Conservation (phyloP, 352 stramenopile genomes). For the Aphanomyces stellatus region DNA sequence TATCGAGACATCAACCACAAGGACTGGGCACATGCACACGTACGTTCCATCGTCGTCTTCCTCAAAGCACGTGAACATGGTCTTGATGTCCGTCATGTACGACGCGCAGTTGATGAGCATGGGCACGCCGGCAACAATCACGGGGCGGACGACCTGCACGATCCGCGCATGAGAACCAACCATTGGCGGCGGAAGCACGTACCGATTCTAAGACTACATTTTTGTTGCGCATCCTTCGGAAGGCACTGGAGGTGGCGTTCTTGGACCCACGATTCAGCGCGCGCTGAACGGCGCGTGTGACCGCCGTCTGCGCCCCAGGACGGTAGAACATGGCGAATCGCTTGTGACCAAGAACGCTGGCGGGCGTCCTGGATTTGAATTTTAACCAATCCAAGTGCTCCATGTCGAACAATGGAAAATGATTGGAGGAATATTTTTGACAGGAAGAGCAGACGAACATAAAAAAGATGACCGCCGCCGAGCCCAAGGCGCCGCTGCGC, state of each 20-base stretch:
- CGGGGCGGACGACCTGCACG: not conserved
- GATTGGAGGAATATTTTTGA: not conserved
- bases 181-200: not conserved
- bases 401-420: no score
- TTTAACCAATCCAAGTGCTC: conserved; percentile 13
- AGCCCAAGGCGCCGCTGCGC: conserved; percentile 29
- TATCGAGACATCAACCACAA: not conserved
- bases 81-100: conserved; percentile 10
- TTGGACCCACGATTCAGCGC: conserved; percentile 8
- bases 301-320: not conserved
- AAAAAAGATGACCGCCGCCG: conserved; percentile 10
- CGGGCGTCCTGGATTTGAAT: not conserved
- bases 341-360: conserved; percentile 5
- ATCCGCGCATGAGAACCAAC: not conserved
- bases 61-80: conserved; percentile 15
- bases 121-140: not conserved
- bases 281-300: conserved; percentile 1
- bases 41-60: conserved; percentile 19
- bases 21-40: not conserved
- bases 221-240: conserved; percentile 14
- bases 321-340: conserved; percentile 15
- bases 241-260: not conserved
- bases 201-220: conserved; percentile 20
- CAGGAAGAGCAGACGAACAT: not conserved
- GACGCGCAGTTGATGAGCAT: conserved; percentile 5